These are phyloP conservation scores for Ceratobasidium sp. DNA, from an alignment of 1,284 basidiomycete genomes.

Conservation along the genomic window DNA sequence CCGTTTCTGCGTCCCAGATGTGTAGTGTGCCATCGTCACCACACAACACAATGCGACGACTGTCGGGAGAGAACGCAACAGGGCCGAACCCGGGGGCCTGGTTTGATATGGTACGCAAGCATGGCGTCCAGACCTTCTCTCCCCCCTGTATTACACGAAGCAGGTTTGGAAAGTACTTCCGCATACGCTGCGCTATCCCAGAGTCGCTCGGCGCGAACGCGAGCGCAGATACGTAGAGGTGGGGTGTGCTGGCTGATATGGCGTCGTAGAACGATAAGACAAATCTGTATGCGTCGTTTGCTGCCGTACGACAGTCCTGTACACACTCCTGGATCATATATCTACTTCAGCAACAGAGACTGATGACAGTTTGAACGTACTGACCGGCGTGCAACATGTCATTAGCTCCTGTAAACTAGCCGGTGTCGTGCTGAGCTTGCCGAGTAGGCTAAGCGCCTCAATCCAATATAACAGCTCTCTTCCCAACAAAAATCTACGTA, in stretches of 20 bases:
- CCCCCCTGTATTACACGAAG: background rate
- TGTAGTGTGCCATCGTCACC: background rate
- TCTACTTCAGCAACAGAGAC: background rate
- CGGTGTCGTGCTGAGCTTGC: background rate
- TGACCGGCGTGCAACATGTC: background rate
- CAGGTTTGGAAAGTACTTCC: background rate
- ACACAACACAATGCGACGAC: background rate
- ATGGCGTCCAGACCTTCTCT: constrained; percentile 12
- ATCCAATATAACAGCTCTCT: constrained; percentile 33
- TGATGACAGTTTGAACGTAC: background rate
- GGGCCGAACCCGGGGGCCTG: constrained; percentile 21
- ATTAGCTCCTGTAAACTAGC: background rate
- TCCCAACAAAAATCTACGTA: background rate
- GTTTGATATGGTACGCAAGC: background rate
- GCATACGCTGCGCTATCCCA: background rate
- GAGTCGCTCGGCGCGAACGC: constrained; percentile 15
- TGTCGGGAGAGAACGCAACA: constrained; percentile 29
- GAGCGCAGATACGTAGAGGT: constrained; percentile 27
- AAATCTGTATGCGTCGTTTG: constrained; percentile 23
- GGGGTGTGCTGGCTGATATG: constrained; percentile 6
- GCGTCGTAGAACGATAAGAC: constrained; percentile 18
- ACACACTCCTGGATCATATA: background rate
- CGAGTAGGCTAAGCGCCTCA: constrained; percentile 28
- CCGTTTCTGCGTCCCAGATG: background rate
- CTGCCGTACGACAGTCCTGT: background rate